phyloP scores from a whole-genome alignment of 2,329 filamentous ascomycete genomes.

The Colletotrichum echinochloae region DNA sequence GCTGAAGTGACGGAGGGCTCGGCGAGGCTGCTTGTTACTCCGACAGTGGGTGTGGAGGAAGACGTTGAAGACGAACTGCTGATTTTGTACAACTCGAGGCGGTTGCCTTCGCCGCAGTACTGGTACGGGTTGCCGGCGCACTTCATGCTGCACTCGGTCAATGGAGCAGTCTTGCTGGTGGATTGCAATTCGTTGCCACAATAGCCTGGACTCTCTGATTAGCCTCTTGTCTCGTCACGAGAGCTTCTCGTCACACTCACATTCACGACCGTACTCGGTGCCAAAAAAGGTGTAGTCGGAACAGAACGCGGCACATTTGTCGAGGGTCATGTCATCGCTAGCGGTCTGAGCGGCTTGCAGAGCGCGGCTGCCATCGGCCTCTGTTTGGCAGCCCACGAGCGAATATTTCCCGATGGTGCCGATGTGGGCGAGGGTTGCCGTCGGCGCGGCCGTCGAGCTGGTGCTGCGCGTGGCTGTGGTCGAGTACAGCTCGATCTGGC shows the following conservation, averaged over 20 bases:
- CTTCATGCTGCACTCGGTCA: constrained; percentile 53
- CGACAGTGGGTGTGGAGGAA: background rate
- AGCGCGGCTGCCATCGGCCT: constrained; percentile 52
- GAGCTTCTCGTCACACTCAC: constrained; percentile 38
- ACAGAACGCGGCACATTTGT: constrained; percentile 53
- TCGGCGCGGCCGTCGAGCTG: constrained; percentile 46
- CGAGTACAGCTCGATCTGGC: constrained; percentile 58
- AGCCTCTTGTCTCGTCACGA: background rate
- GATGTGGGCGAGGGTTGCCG: constrained; percentile 51
- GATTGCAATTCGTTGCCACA: constrained; percentile 53
- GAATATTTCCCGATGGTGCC: constrained; percentile 49
- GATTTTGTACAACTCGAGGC: constrained; percentile 53
- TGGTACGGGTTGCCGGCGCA: constrained; percentile 52
- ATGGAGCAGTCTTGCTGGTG: constrained; percentile 48
- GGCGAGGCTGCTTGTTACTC: background rate
- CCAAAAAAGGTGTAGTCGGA: constrained; percentile 53
- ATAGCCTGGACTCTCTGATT: constrained; percentile 45
- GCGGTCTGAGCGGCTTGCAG: constrained; percentile 49
- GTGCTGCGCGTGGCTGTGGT: constrained; percentile 52
- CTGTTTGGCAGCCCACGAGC: constrained; percentile 55
- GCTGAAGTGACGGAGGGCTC: background rate
- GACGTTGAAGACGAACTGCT: constrained; percentile 32
- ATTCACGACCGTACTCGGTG: constrained; percentile 54
- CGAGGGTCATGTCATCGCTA: constrained; percentile 53
- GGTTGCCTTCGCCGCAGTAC: constrained; percentile 54